Evolutionary conservation across 495 filamentous ascomycete genomes (phyloP).

Genomic region (Podospora bellae-mahoneyi): DNA sequence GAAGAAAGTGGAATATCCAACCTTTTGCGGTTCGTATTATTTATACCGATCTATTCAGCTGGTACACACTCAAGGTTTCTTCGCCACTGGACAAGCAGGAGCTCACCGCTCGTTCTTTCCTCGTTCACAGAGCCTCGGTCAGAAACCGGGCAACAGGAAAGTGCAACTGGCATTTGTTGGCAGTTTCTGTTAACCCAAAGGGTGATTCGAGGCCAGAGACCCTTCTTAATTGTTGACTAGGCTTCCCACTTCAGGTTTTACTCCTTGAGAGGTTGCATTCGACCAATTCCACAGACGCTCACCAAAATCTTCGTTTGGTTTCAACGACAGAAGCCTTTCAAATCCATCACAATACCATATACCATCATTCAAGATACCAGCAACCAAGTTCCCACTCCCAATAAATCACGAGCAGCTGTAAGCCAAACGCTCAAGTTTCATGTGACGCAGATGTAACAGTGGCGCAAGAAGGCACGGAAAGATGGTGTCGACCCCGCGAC

Average conservation of each 20-base stretch:
- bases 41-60: no score
- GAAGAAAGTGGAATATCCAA: neutral
- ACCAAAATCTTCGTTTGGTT: neutral
- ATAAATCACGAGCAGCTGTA: neutral
- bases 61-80: neutral
- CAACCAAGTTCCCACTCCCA: neutral
- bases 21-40: no score
- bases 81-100: neutral
- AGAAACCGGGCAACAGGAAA: neutral
- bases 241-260: neutral
- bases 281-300: neutral
- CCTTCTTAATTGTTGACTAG: neutral
- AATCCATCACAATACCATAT: neutral
- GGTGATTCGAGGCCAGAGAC: neutral
- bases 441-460: conserved; percentile 6
- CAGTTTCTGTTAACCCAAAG: neutral
- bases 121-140: neutral
- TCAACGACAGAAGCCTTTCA: neutral
- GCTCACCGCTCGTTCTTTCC: neutral
- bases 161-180: neutral
- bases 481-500: conserved; percentile 9
- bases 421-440: neutral
- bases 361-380: neutral
- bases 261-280: neutral
- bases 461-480: neutral